A percentile compares a stretch with the other conserved stretches of the same genome.
phyloP scores from a whole-genome alignment of 805 yeast genomes.

The Lipomyces sp. region DNA sequence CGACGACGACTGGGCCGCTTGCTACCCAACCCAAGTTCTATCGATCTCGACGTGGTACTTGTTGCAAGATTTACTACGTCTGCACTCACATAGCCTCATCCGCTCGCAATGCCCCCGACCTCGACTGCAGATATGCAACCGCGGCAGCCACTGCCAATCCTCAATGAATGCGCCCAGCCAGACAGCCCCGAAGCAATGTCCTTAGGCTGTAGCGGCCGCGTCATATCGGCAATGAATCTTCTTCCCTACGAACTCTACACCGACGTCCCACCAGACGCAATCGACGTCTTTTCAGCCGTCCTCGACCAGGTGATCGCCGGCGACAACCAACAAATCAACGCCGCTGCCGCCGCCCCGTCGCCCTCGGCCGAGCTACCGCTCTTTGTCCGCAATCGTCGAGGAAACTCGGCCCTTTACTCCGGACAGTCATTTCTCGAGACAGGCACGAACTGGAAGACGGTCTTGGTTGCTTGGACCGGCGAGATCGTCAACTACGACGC shows the following conservation, averaged over 20 bases:
- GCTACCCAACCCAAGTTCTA: too few species aligned
- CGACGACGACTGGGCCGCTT: too few species aligned
- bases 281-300: constrained; percentile 14
- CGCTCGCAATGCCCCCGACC: background rate
- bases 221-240: constrained; percentile 35
- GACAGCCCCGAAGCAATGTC: constrained; percentile 24
- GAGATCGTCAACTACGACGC: constrained; percentile 55
- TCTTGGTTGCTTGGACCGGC: constrained; percentile 94
- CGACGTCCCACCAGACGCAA: constrained; percentile 12
- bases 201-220: constrained; percentile 35
- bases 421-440: constrained; percentile 65
- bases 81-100: background rate
- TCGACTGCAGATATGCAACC: background rate
- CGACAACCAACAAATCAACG: background rate
- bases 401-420: constrained; percentile 83
- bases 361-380: constrained; percentile 17
- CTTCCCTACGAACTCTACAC: constrained; percentile 35
- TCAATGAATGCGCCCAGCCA: background rate
- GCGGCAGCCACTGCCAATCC: background rate
- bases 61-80: too few species aligned
- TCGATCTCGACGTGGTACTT: too few species aligned
- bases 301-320: background rate
- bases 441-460: constrained; percentile 78
- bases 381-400: constrained; percentile 52
- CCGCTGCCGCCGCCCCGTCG: background rate